phyloP scores from a whole-genome alignment of 1,139 yeast genomes.

The Debaryomyces psychrophilus region DNA sequence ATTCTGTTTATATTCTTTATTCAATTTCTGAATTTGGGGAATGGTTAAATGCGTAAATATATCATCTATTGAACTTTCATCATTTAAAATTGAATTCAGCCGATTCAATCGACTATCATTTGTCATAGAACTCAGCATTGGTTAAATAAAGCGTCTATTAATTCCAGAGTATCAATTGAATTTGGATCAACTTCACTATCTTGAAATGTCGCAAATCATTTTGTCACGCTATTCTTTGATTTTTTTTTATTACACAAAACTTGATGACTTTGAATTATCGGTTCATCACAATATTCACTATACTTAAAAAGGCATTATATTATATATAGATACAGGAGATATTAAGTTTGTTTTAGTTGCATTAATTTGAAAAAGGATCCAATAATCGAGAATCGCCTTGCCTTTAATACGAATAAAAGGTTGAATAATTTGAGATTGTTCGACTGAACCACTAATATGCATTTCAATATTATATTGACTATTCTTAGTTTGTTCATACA shows the following conservation, averaged over 20 bases:
- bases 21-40: conserved; percentile 38
- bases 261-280: background rate
- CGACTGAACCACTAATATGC: conserved; percentile 2
- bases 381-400: background rate
- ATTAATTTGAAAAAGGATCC: background rate
- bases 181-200: background rate
- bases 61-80: conserved; percentile 33
- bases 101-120: background rate
- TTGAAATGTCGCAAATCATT: conserved; percentile 3
- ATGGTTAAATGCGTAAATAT: conserved; percentile 38
- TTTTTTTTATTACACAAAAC: conserved; percentile 5
- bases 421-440: background rate
- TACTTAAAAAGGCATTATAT: background rate
- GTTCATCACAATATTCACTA: background rate
- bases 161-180: background rate
- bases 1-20: conserved; percentile 31
- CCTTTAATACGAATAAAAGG: background rate
- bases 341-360: background rate
- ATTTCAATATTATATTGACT: conserved; percentile 4
- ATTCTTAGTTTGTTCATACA: conserved; percentile 1
- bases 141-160: background rate
- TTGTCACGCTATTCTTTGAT: conserved; percentile 3
- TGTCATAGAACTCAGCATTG: background rate
- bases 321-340: background rate
- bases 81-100: conserved; percentile 1